Evolutionary conservation across 768 basidiomycete genomes (phyloP), one percentile per base, ranked within the genome.

Genomic region (Trametes elegans): DNA sequence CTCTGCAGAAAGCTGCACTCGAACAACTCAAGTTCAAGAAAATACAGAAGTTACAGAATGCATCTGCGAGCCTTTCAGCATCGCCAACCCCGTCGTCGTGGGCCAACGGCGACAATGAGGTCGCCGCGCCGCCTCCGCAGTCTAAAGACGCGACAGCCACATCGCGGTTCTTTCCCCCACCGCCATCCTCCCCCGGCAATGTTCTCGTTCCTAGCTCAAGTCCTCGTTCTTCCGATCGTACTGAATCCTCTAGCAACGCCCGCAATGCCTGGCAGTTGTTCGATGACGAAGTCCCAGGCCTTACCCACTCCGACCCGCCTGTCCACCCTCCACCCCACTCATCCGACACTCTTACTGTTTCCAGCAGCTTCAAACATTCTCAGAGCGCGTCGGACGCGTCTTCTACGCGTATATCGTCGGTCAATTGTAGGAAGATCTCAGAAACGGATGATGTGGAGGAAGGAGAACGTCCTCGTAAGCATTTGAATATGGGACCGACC

Each of bases 201-300:
- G 71, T 91, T 46, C 82, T 91, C 49, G 88, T 89, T 21, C 89
- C 89, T 43, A 86, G 77, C 71, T 91, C 90, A 49, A 90, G 87
- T 59, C 87, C 88, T 28, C 64, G 78, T 31, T 61, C 63, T 34
- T 68, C 76, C 42, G 78, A 83, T 55, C 57, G 72, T 13, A 58
- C 64, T 14, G 62, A 73, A 54, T 16, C 73, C 68, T 23, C 61
- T 74, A 7, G 71, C 79, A 66, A 73, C 74, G 27, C 40, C 31
- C 42, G 65, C 76, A 19, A 71, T 74, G 54, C 74, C 70, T 13
- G 66, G 71, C 54, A 62, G 57, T 40, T 59, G 21, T 57, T 63
- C 21, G 67, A 73, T 71, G 82, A 81, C 70, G 71, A 75, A 67
- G 68, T 71, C 28, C 73, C 77, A 1, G 74, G 73, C 27, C 68